These are phyloP conservation scores for Keqinozyma sinolaborantium DNA, from an alignment of 1,139 yeast genomes.

Conservation along the genomic window DNA sequence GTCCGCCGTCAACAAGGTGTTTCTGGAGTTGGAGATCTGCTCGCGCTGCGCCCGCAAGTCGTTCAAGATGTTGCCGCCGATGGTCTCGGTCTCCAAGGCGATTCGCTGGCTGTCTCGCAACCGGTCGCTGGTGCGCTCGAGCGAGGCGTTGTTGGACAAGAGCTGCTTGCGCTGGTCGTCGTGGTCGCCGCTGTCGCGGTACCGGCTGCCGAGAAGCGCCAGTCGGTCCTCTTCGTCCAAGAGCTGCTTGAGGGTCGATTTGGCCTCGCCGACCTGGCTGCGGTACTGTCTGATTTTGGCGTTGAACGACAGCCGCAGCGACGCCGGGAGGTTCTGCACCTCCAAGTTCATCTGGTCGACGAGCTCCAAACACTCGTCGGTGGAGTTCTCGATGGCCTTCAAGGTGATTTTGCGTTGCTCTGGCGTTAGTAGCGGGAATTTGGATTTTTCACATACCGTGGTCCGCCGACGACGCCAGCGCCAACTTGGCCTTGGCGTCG, in stretches of 20 bases:
- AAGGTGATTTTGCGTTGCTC: conserved; percentile 48
- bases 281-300: conserved; percentile 69
- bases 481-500: conserved; percentile 66
- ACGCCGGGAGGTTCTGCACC: conserved; percentile 75
- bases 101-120: conserved; percentile 84
- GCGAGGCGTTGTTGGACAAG: conserved; percentile 71
- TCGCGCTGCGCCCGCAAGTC: conserved; percentile 93
- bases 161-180: conserved; percentile 81
- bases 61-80: conserved; percentile 87
- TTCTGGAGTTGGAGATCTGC: conserved; percentile 80
- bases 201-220: conserved; percentile 63
- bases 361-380: conserved; percentile 64
- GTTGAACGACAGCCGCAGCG: conserved; percentile 64
- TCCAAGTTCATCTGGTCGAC: conserved; percentile 80
- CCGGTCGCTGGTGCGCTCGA: conserved; percentile 81
- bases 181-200: conserved; percentile 32
- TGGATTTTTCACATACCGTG: conserved; percentile 41
- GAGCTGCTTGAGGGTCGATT: conserved; percentile 46
- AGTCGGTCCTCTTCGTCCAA: conserved; percentile 63
- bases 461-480: conserved; percentile 46
- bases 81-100: conserved; percentile 87
- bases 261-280: conserved; percentile 55
- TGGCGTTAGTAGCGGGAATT: conserved; percentile 17
- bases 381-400: conserved; percentile 61
- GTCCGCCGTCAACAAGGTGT: conserved; percentile 85